These are phyloP conservation scores for Coniochaeta sp. DNA, from an alignment of 2,329 filamentous ascomycete species.

Conservation along the genomic window DNA sequence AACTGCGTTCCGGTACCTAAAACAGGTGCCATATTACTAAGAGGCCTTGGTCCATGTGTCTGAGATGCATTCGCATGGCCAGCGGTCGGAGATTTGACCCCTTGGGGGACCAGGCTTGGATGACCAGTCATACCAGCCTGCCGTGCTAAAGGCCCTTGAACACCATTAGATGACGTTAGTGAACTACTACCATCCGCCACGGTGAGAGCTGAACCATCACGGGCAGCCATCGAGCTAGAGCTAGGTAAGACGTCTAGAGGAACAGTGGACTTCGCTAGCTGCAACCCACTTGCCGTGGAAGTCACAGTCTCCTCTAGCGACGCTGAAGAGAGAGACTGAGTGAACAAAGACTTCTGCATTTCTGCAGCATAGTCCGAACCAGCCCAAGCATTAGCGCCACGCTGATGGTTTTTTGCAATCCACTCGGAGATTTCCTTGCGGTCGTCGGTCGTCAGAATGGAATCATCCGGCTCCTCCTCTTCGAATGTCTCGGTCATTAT, in stretches of 20 bases:
- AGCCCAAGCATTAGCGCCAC: background rate
- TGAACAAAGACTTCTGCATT: background rate
- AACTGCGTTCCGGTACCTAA: background rate
- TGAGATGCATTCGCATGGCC: background rate
- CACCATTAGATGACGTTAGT: background rate
- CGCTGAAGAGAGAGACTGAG: background rate
- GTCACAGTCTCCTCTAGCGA: background rate
- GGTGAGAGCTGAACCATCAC: background rate
- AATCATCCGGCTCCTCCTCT: conserved; percentile 54
- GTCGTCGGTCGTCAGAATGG: conserved; percentile 52
- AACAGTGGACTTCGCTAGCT: background rate
- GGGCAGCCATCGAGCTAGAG: background rate
- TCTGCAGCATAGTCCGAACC: background rate
- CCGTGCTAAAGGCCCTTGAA: background rate
- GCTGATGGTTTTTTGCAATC: conserved; percentile 14
- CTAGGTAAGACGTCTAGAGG: background rate
- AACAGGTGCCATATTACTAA: background rate
- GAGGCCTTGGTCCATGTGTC: background rate
- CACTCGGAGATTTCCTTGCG: conserved; percentile 41
- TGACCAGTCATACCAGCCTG: background rate
- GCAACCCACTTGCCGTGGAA: background rate
- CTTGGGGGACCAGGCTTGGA: background rate
- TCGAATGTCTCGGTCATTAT: conserved; percentile 66
- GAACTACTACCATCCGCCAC: background rate
- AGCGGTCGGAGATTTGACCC: background rate